Percentiles rank a stretch among this genome's conserved stretches.
Conservation (phyloP, 2,329 filamentous ascomycete genomes). For the Exophiala sp. region DNA sequence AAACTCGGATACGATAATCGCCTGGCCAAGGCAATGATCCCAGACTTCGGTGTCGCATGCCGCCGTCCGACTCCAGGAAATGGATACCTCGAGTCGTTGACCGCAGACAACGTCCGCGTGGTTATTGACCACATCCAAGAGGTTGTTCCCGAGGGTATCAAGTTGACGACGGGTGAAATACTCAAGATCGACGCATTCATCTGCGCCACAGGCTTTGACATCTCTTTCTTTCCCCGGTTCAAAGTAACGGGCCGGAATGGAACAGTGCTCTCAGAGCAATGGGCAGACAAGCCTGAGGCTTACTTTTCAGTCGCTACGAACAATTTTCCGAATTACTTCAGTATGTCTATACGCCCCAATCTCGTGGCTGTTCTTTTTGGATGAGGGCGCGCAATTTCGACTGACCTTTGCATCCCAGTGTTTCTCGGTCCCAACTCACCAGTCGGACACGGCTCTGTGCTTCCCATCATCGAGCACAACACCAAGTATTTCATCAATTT, state of each 20-base stretch:
- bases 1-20: background rate
- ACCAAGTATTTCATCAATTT: slow-evolving; percentile 31
- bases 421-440: slow-evolving; percentile 31
- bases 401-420: slow-evolving; percentile 5
- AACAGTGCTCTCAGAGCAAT: slow-evolving; percentile 2
- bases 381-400: background rate
- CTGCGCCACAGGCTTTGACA: slow-evolving; percentile 40
- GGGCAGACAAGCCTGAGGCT: slow-evolving; percentile 24
- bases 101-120: slow-evolving; percentile 58
- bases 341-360: background rate
- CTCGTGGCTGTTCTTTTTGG: background rate
- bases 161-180: slow-evolving; percentile 17
- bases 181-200: slow-evolving; percentile 26
- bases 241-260: slow-evolving; percentile 33
- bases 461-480: slow-evolving; percentile 24
- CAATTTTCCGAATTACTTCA: slow-evolving; percentile 34
- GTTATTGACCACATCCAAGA: slow-evolving; percentile 58
- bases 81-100: slow-evolving; percentile 49
- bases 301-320: slow-evolving; percentile 29
- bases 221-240: slow-evolving; percentile 35
- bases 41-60: slow-evolving; percentile 37
- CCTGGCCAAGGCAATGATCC: slow-evolving; percentile 20
- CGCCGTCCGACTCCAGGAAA: slow-evolving; percentile 47
- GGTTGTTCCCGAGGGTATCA: slow-evolving; percentile 52
- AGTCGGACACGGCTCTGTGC: slow-evolving; percentile 29